phyloP scores from a whole-genome alignment of 148 eudicot species.

The Chenopodium berlandieri region DNA sequence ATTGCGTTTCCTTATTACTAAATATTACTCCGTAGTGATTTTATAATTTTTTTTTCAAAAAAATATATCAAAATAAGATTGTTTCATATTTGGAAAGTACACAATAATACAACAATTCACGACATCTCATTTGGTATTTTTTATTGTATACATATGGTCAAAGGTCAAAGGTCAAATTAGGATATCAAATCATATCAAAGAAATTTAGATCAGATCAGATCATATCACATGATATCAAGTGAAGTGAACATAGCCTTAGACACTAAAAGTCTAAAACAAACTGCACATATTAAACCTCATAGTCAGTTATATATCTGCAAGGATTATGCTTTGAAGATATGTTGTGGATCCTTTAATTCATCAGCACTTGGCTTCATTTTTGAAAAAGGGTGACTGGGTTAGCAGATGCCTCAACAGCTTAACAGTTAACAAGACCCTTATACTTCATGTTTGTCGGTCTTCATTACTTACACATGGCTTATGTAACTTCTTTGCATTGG shows the following conservation, averaged over 20 bases:
- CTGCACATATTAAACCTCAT: background rate
- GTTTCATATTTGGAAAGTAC: too few species aligned
- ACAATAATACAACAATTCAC: too few species aligned
- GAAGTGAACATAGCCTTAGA: background rate
- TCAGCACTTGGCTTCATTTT: background rate
- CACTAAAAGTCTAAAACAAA: background rate
- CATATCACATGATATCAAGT: too few species aligned
- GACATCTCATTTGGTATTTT: too few species aligned
- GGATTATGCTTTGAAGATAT: background rate
- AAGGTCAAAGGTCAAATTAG: too few species aligned
- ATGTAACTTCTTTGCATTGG: background rate
- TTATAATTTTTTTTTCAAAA: too few species aligned
- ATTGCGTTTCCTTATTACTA: too few species aligned
- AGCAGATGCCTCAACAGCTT: background rate
- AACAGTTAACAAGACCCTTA: background rate
- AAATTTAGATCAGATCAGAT: too few species aligned
- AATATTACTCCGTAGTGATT: too few species aligned
- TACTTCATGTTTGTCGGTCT: background rate
- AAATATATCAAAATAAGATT: too few species aligned
- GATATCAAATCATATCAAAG: too few species aligned
- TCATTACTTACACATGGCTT: background rate
- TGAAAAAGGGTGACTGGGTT: background rate
- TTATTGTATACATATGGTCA: too few species aligned
- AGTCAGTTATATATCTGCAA: background rate
- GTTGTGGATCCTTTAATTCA: background rate